phyloP scores from a whole-genome alignment of 768 basidiomycete genomes.

The Psilocybe azurescens region DNA sequence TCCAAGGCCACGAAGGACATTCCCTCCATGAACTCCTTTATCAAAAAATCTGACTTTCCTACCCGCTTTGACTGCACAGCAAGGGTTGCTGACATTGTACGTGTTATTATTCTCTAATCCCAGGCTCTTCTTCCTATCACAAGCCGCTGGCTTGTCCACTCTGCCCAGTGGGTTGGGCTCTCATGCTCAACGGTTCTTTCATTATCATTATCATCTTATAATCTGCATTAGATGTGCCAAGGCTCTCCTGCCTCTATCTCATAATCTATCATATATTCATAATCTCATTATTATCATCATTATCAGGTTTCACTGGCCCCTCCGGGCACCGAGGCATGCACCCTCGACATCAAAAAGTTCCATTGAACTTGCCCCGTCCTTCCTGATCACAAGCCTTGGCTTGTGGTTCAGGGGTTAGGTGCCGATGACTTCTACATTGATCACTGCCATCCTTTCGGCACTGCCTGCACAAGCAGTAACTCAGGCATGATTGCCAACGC shows the following conservation, averaged over 20 bases:
- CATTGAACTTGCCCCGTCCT: slow-evolving; percentile 36
- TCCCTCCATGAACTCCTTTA: slow-evolving; percentile 28
- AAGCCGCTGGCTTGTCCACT: neutral
- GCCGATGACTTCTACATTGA: slow-evolving; percentile 34
- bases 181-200: neutral
- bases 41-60: slow-evolving; percentile 29
- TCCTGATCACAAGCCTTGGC: slow-evolving; percentile 37
- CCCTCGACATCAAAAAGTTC: slow-evolving; percentile 36
- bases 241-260: slow-evolving; percentile 16
- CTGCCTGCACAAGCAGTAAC: slow-evolving; percentile 32
- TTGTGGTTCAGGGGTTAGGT: slow-evolving; percentile 31
- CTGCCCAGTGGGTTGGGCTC: neutral
- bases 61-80: slow-evolving; percentile 30
- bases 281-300: neutral
- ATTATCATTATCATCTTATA: neutral
- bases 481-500: slow-evolving; percentile 36
- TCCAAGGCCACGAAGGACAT: slow-evolving; percentile 23
- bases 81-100: slow-evolving; percentile 28
- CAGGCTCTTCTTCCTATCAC: neutral
- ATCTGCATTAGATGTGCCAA: neutral
- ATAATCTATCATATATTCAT: slow-evolving; percentile 6
- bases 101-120: slow-evolving; percentile 13
- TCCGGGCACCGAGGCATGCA: slow-evolving; percentile 33
- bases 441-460: slow-evolving; percentile 35
- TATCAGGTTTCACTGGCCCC: slow-evolving; percentile 32